Evolutionary conservation across 768 basidiomycete genomes (phyloP), one percentile per base, ranked within the genome.

Genomic region (Rhizopogon vulgaris): DNA sequence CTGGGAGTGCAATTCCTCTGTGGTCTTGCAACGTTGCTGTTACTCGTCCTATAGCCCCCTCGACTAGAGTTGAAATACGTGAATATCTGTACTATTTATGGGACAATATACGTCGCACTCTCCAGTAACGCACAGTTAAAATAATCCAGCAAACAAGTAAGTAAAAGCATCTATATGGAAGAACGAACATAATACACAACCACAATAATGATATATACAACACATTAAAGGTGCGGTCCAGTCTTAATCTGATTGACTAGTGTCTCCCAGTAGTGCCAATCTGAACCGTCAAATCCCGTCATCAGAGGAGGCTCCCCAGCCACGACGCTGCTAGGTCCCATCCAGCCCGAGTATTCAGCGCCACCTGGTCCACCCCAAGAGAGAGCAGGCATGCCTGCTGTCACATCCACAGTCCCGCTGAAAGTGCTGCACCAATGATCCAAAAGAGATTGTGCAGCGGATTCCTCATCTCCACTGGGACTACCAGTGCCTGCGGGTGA

Each of bases 371-470:
- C 80, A 18, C 78, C 77, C 85, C 85, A 87, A 7, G 82, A 77
- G 55, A 82, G 61, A 4, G 71, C 67, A 38, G 71, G 72, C 46
- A 72, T 73, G 27, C 75, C 73, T 18, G 72, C 71, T 3, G 74
- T 64, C 18, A 75, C 71, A 57, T 85, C 83, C 2, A 80, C 58
- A 2, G 78, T 75, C 52, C 83, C 85, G 61, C 80, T 86, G 57
- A 90, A 79, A n/a, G 84, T 82, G 55, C 84, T 85, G 61, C 82
- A 87, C 90, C 90, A 92, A 55, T 90, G 85, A 64, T 93, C 89
- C 42, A 93, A 71, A 51, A 93, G 65, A 10, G 79, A 79, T 61
- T 93, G 90, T 3, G 89, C 88, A 6, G 84, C 73, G 24, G 78
- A 82, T 61, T 90, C 84, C 9, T 87, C 89, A 42, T 90, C 90